These are phyloP conservation scores for Trichosporon sp. DNA, from an alignment of 1,284 basidiomycete genomes.

Conservation along the genomic window DNA sequence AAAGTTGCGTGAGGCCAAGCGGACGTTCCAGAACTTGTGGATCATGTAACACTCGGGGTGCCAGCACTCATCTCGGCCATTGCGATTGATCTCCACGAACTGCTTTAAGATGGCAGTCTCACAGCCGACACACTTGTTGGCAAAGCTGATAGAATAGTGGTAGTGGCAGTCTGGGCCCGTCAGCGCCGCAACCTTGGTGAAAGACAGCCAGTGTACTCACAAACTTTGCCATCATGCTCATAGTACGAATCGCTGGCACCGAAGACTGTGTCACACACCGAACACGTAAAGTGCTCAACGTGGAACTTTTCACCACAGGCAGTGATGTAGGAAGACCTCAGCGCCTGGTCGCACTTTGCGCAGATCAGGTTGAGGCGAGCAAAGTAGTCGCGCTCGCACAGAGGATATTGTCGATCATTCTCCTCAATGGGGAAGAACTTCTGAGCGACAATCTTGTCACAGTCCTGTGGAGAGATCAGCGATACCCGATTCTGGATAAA, in stretches of 20 bases:
- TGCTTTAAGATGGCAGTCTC: constrained; percentile 98
- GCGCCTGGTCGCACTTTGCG: constrained; percentile 86
- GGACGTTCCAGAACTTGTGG: constrained; percentile 99
- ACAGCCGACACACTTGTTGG: constrained; percentile 96
- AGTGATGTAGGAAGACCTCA: constrained; percentile 97
- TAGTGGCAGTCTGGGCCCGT: constrained; percentile 67
- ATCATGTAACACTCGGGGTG: constrained; percentile 99
- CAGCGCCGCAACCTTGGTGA: neutral
- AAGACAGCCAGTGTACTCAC: constrained; percentile 27
- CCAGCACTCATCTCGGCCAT: constrained; percentile 98
- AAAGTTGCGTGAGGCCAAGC: constrained; percentile 68
- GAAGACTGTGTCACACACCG: constrained; percentile 89
- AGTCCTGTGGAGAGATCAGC: constrained; percentile 67
- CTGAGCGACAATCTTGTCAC: constrained; percentile 88
- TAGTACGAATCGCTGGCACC: constrained; percentile 99
- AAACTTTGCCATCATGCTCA: constrained; percentile 93
- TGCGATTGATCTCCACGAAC: constrained; percentile 98
- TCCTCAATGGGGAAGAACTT: constrained; percentile 97
- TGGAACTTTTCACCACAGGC: constrained; percentile 99
- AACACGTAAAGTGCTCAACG: constrained; percentile 99
- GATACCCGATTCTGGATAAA: constrained; percentile 13
- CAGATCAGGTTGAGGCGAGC: constrained; percentile 92
- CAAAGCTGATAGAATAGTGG: constrained; percentile 97
- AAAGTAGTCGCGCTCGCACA: constrained; percentile 99
- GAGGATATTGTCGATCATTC: constrained; percentile 68